Percentiles rank a stretch among this genome's conserved stretches.
Conservation (phyloP, 1,284 basidiomycete species). For the Macrocystidia cucumis region DNA sequence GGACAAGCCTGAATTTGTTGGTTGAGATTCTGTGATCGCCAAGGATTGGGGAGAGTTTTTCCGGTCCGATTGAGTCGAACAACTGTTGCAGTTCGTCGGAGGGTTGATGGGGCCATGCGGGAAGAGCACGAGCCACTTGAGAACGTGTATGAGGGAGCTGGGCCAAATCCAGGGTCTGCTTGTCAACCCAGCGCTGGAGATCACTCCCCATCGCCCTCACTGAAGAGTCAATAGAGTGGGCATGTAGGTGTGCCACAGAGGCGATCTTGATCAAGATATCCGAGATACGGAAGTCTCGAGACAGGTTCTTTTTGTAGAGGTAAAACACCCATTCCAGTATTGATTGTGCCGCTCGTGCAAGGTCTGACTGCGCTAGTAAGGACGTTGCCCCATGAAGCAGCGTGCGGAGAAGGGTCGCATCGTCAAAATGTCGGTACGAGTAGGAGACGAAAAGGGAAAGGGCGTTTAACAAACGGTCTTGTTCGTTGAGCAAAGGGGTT, state of each 20-base stretch:
- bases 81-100: conserved; percentile 34
- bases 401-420: conserved; percentile 53
- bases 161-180: conserved; percentile 35
- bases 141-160: conserved; percentile 27
- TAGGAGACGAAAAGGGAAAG: conserved; percentile 69
- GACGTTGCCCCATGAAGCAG: conserved; percentile 64
- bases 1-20: conserved; percentile 72
- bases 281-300: conserved; percentile 45
- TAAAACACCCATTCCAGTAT: conserved; percentile 74
- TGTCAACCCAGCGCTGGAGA: conserved; percentile 60
- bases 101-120: conserved; percentile 65
- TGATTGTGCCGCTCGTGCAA: conserved; percentile 62
- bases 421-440: conserved; percentile 45
- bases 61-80: conserved; percentile 34
- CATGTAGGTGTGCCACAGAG: conserved; percentile 48
- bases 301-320: conserved; percentile 29
- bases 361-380: conserved; percentile 62
- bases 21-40: conserved; percentile 47
- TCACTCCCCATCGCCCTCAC: conserved; percentile 31
- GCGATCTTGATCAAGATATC: conserved; percentile 61
- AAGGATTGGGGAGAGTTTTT: conserved; percentile 45
- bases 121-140: conserved; percentile 48
- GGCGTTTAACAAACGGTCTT: conserved; percentile 69
- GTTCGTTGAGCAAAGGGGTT: conserved; percentile 81
- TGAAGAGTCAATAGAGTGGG: conserved; percentile 20